phyloP scores from a whole-genome alignment of 1,284 basidiomycete species.

The Cerrena zonata region DNA sequence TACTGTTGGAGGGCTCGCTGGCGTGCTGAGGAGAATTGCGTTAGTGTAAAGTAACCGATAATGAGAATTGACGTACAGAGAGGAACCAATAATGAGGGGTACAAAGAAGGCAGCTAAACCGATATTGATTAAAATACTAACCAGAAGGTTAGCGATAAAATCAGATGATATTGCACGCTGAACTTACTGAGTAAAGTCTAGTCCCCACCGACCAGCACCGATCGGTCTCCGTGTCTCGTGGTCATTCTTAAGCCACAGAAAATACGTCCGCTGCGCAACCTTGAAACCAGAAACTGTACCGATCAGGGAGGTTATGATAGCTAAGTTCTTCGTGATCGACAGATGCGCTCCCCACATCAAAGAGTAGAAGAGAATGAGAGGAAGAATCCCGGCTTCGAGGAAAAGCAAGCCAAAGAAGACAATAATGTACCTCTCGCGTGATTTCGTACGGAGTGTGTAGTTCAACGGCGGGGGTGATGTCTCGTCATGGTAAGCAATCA shows the following conservation, averaged over 20 bases:
- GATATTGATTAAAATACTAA: slow-evolving; percentile 23
- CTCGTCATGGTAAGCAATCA: background rate
- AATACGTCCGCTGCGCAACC: slow-evolving; percentile 23
- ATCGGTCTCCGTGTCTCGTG: slow-evolving; percentile 25
- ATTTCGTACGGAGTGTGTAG: slow-evolving; percentile 22
- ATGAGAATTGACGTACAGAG: slow-evolving; percentile 19
- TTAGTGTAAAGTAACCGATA: background rate
- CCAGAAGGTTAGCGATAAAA: background rate
- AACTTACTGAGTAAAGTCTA: slow-evolving; percentile 26
- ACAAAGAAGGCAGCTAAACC: slow-evolving; percentile 26
- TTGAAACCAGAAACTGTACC: slow-evolving; percentile 29
- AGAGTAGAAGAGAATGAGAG: slow-evolving; percentile 30
- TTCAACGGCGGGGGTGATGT: slow-evolving; percentile 24
- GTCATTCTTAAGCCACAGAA: slow-evolving; percentile 24
- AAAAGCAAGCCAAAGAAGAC: slow-evolving; percentile 27
- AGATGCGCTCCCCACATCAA: slow-evolving; percentile 30
- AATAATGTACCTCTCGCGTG: slow-evolving; percentile 22
- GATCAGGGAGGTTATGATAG: slow-evolving; percentile 30
- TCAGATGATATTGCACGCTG: background rate
- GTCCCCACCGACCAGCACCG: slow-evolving; percentile 26
- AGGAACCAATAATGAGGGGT: slow-evolving; percentile 30
- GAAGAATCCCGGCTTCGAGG: slow-evolving; percentile 27
- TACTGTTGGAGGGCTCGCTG: slow-evolving; percentile 23
- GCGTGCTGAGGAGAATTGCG: slow-evolving; percentile 15
- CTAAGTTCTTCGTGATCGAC: slow-evolving; percentile 27